These are phyloP conservation scores for Byssochlamys sp. DNA, from an alignment of 2,329 filamentous ascomycete genomes.

Conservation along the genomic window DNA sequence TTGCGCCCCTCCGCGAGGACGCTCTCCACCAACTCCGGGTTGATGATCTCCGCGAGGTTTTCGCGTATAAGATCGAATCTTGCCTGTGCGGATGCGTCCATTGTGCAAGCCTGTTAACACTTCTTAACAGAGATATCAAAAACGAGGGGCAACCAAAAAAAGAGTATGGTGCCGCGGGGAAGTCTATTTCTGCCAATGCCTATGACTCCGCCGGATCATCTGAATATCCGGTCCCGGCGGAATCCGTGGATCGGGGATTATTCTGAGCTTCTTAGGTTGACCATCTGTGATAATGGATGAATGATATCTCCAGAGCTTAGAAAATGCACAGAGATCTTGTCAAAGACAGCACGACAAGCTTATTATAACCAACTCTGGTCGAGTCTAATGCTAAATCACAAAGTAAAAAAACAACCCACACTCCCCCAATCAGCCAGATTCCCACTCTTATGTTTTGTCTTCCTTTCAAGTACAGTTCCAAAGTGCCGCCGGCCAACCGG, in stretches of 20 bases:
- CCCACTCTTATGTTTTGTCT: slow-evolving; percentile 9
- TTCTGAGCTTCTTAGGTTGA: no score
- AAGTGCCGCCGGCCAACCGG: slow-evolving; percentile 17
- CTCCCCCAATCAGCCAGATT: slow-evolving; percentile 8
- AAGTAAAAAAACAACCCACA: slow-evolving; percentile 9
- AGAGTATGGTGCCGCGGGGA: no score
- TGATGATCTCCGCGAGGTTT: slow-evolving; percentile 73
- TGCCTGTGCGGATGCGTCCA: slow-evolving; percentile 35
- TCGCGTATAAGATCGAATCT: slow-evolving; percentile 65
- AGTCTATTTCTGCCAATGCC: no score
- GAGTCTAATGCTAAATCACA: slow-evolving; percentile 8
- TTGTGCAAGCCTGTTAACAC: background rate
- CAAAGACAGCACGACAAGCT: background rate
- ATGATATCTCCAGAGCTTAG: no score
- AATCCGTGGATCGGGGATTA: no score
- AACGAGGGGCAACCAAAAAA: no score
- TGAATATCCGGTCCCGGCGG: no score
- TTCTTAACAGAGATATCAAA: no score
- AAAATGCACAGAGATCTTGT: background rate
- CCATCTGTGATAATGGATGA: no score
- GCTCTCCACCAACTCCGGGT: slow-evolving; percentile 46
- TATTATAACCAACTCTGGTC: background rate
- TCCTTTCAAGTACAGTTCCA: slow-evolving; percentile 10
- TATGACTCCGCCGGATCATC: no score
- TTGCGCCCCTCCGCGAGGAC: slow-evolving; percentile 21